Percentiles rank a stretch among this genome's conserved stretches.
phyloP scores from a whole-genome alignment of 805 yeast genomes.

The Kuraishia molischiana region DNA sequence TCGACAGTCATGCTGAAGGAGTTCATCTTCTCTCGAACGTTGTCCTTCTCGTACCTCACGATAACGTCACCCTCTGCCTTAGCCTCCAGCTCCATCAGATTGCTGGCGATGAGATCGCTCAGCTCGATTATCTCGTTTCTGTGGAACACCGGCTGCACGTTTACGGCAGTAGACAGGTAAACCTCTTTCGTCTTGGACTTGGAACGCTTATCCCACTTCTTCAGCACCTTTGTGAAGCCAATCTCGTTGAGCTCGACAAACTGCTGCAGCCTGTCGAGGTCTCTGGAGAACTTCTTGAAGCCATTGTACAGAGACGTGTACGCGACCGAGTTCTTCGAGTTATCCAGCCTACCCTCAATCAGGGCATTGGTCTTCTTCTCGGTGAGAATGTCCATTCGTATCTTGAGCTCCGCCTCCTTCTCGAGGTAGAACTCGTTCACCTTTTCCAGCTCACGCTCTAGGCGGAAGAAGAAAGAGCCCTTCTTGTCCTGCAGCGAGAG shows the following conservation, averaged over 20 bases:
- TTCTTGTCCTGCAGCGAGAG: conserved; percentile 74
- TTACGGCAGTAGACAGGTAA: conserved; percentile 84
- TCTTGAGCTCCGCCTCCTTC: conserved; percentile 80
- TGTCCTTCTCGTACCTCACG: conserved; percentile 15
- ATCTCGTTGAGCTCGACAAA: conserved; percentile 92
- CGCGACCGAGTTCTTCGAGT: conserved; percentile 61
- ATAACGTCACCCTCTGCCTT: conserved; percentile 33
- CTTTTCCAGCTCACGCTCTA: conserved; percentile 92
- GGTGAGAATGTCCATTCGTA: conserved; percentile 66
- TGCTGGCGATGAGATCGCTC: conserved; percentile 64
- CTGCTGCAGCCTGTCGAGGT: conserved; percentile 81
- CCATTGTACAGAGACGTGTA: conserved; percentile 81
- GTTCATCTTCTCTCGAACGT: conserved; percentile 1
- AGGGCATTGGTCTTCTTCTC: conserved; percentile 55
- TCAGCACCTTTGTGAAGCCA: conserved; percentile 90
- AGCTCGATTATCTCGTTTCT: conserved; percentile 76
- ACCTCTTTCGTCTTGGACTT: conserved; percentile 91
- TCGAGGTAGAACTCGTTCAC: conserved; percentile 88
- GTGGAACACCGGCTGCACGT: conserved; percentile 94
- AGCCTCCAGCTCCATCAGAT: conserved; percentile 68
- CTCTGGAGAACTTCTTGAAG: conserved; percentile 81
- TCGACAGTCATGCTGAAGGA: neutral
- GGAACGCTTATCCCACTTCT: conserved; percentile 97
- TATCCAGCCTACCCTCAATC: conserved; percentile 12
- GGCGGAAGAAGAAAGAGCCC: conserved; percentile 78